Evolutionary conservation across 2,329 filamentous ascomycete species (phyloP), one percentile per base, ranked within the genome.

Genomic region (Rutstroemia sp.): DNA sequence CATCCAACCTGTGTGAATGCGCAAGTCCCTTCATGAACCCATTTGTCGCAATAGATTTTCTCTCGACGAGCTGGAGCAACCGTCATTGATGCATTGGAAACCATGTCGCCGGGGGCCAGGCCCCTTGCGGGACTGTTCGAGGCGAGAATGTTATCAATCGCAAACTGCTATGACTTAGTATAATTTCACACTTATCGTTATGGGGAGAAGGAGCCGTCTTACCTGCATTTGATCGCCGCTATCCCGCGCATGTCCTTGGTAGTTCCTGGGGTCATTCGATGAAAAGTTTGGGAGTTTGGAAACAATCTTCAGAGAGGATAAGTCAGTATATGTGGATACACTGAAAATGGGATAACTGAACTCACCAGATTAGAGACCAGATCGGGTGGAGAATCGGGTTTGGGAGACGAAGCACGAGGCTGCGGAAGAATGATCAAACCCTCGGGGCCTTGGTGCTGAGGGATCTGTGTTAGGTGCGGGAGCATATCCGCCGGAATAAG

Each of bases 31-130:
- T 88, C 86, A 64, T 89, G 85, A 54, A 96, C 86, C 91, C 91
- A 96, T 71, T 92, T 89, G 57, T 90, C 89, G 72, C 91, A 96
- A 71, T 87, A 95, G 23, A 87, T 75, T 69, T 95, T 95, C 57
- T 70, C 68, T 9, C 48, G 37, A 2, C 48, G 41, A 3, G 21
- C 25, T 19, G 38, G 39, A 14, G 5, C 16, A 14, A 19, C 14
- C 1, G 49, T 34, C 41, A 21, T 37, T 4, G 21, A 5, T 37
- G 45, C 27, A 30, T 17, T 12, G 1, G 34, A 12, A 19, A 53
- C 5, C 34, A 53, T 39, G 2, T 34, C 34, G 41, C 21, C 53
- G 8, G 30, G 21, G 9, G 23, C 9, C 34, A 44, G 5, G 2
- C 27, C 16, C 16, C 5, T 44, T 14, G 27, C 19, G 2, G 19